A percentile compares a stretch with the other conserved stretches of the same genome.
Evolutionary conservation across 805 yeast genomes (phyloP).

Genomic region (Starmerella stigmatis): DNA sequence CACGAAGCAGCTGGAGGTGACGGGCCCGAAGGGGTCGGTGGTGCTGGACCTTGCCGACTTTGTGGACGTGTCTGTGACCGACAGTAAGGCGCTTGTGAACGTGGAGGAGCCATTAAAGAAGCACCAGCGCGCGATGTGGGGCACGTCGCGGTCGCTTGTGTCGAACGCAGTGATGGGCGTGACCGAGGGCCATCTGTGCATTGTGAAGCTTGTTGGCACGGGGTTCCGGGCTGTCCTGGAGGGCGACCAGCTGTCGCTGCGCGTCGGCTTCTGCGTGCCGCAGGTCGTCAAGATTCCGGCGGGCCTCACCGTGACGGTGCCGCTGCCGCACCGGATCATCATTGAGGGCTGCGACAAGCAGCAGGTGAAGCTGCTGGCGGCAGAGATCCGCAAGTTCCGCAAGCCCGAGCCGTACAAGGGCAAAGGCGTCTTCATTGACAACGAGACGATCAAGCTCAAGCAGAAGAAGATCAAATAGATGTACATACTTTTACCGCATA

Average conservation of each 20-base stretch:
- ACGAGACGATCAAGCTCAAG: constrained; percentile 82
- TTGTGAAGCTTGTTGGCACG: constrained; percentile 85
- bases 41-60: constrained; percentile 63
- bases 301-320: constrained; percentile 62
- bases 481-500: constrained; percentile 4
- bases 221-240: constrained; percentile 88
- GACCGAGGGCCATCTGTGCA: constrained; percentile 82
- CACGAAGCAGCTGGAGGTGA: constrained; percentile 48
- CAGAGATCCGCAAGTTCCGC: constrained; percentile 69
- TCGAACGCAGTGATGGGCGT: constrained; percentile 78
- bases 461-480: constrained; percentile 80
- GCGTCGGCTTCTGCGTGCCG: constrained; percentile 78
- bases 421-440: constrained; percentile 87
- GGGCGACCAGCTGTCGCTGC: constrained; percentile 55
- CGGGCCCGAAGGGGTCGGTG: constrained; percentile 70
- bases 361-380: constrained; percentile 79
- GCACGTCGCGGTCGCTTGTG: constrained; percentile 72
- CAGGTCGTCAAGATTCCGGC: constrained; percentile 70
- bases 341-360: constrained; percentile 84
- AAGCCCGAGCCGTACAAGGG: constrained; percentile 99
- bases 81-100: constrained; percentile 38
- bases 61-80: constrained; percentile 34
- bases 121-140: constrained; percentile 86
- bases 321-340: constrained; percentile 75
- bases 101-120: constrained; percentile 50